Conservation (phyloP, 2,329 filamentous ascomycete genomes). For the Pseudogymnoascus sp. region DNA sequence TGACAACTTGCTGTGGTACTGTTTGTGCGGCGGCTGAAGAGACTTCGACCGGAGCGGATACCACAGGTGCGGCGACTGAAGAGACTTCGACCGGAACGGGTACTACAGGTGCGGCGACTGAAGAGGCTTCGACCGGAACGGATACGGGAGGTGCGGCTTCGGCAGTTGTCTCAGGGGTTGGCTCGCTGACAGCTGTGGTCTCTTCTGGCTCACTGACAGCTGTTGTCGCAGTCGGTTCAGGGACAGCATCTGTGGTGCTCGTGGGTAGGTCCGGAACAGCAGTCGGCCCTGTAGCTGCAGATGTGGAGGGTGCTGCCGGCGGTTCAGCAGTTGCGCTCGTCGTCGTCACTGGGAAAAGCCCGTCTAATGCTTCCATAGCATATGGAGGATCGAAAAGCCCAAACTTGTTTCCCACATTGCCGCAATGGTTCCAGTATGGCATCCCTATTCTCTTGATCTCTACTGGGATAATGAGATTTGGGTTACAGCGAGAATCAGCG, state of each 20-base stretch:
- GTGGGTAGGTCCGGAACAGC: neutral
- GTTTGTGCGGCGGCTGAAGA: neutral
- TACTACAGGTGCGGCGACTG: neutral
- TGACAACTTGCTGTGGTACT: neutral
- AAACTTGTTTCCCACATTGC: constrained; percentile 30
- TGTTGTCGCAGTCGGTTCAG: neutral
- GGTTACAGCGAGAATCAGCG: constrained; percentile 28
- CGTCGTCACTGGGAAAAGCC: neutral
- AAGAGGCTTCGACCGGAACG: neutral
- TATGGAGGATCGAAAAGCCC: constrained; percentile 36
- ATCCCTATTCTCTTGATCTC: constrained; percentile 19
- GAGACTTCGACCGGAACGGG: too few relatives aligned
- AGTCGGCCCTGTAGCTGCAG: neutral
- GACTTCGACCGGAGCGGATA: neutral
- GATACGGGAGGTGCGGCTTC: neutral
- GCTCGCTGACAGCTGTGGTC: neutral
- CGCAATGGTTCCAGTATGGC: constrained; percentile 30
- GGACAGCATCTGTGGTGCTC: neutral
- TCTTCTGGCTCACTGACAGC: neutral
- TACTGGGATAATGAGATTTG: constrained; percentile 28
- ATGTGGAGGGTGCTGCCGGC: constrained; percentile 34
- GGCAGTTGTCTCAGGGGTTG: neutral
- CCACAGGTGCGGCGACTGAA: neutral
- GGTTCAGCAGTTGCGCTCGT: neutral
- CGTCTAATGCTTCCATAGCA: constrained; percentile 31